Evolutionary conservation across 805 yeast species (phyloP), one percentile per base, ranked within the genome.

Genomic region (Ascoidea asiatica): DNA sequence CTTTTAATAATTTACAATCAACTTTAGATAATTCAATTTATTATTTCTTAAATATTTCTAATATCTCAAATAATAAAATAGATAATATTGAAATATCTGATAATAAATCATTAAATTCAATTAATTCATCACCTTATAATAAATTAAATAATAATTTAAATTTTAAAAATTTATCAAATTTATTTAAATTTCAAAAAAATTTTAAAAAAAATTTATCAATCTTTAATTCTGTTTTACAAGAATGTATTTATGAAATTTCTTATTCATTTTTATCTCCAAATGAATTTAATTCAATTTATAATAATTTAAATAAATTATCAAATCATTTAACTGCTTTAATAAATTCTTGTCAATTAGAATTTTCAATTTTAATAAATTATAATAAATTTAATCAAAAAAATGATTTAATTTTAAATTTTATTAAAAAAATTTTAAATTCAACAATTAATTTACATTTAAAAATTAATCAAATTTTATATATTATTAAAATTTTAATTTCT

Each of bases 281-380:
- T 5, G 66, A 64, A 39, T 49, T 71, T 23, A 60, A 63, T 39
- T 58, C 62, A 4, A 49, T 63, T 2, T 57, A 69, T 18, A 56
- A 60, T 8, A 51, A 54, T 15, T 52, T 70, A 18, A 57, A 58
- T 22, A 51, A 58, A 1, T 54, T 66, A 7, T 48, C 61, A 4
- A 59, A 61, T 36, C 61, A 59, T 40, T 51, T 64, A 1, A 64
- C 61, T 52, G 75, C 73, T 2, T 47, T 72, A 21, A 59, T 70
- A 5, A 72, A 72, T 45, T 69, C 76, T 0, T 70, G 74, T 41
- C 75, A 72, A 46, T 52, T 70, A 15, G 68, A 70, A 48, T 67
- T 62, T 38, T 57, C 69, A 1, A 48, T 66, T 8, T 46, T 67
- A 4, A 63, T 60, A 8, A 20, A 21, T 8, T 39, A 13, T 33